These are phyloP conservation scores for Hypoxylon lienhwacheense DNA, from an alignment of 495 filamentous ascomycete species.

Conservation along the genomic window DNA sequence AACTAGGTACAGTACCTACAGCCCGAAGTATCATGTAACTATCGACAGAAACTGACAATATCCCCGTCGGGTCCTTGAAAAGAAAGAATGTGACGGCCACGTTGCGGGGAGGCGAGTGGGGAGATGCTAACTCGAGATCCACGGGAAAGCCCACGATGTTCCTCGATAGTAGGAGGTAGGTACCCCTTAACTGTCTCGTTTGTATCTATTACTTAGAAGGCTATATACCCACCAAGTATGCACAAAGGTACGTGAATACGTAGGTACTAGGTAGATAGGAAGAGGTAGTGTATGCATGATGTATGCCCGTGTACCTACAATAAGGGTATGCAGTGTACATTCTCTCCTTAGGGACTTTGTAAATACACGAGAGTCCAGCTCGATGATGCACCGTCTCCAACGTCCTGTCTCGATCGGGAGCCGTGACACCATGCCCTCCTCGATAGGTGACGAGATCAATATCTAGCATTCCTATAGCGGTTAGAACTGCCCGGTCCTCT, in stretches of 20 bases:
- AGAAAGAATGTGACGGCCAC: too few relatives aligned
- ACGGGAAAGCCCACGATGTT: slow-evolving; percentile 2
- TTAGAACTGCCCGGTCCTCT: slow-evolving; percentile 23
- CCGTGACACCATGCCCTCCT: slow-evolving; percentile 13
- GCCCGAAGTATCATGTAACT: neutral
- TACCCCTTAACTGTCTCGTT: too few relatives aligned
- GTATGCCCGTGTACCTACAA: neutral
- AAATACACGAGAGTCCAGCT: slow-evolving; percentile 1
- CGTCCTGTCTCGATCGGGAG: slow-evolving; percentile 32
- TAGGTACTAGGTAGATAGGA: neutral
- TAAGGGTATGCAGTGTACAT: neutral
- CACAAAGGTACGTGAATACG: neutral
- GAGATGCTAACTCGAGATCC: slow-evolving; percentile 9
- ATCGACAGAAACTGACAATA: slow-evolving; percentile 6
- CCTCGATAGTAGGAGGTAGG: too few relatives aligned
- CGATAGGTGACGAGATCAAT: slow-evolving; percentile 16
- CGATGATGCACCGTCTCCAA: slow-evolving; percentile 5
- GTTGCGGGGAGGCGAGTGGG: slow-evolving; percentile 28
- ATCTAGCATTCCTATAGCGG: slow-evolving; percentile 13
- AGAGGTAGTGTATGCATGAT: neutral
- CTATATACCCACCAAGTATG: too few relatives aligned
- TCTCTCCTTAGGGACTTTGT: neutral
- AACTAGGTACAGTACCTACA: slow-evolving; percentile 3
- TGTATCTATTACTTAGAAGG: too few relatives aligned
- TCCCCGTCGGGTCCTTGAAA: slow-evolving; percentile 14